Evolutionary conservation across 306 rosid species (phyloP).

Genomic region (Trifolium dubium): DNA sequence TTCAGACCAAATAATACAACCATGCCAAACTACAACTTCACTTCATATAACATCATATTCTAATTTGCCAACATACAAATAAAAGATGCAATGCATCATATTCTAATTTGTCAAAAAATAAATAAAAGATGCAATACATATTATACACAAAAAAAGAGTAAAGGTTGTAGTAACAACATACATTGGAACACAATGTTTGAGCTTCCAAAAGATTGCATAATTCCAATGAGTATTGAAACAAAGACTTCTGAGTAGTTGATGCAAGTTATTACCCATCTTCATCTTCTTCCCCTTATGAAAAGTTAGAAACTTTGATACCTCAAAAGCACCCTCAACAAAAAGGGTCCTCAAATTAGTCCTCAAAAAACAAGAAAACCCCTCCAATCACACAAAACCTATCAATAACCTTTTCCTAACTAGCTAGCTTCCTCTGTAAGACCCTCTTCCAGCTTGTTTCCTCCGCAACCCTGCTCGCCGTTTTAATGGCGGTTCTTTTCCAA

Average conservation of each 20-base stretch:
- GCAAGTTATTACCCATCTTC: slow-evolving; percentile 73
- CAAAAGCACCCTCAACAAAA: slow-evolving; percentile 40
- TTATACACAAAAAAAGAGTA: not conserved
- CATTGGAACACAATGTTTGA: slow-evolving; percentile 83
- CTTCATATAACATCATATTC: slow-evolving; percentile 7
- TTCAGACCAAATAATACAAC: slow-evolving; percentile 29
- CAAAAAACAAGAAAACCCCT: slow-evolving; percentile 45
- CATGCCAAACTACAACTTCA: slow-evolving; percentile 20
- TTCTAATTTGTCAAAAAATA: slow-evolving; percentile 1
- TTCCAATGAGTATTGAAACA: slow-evolving; percentile 88
- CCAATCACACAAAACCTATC: slow-evolving; percentile 30
- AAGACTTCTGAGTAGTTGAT: slow-evolving; percentile 70
- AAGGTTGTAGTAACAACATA: slow-evolving; percentile 40
- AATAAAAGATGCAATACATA: slow-evolving; percentile 1
- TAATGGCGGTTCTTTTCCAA: slow-evolving; percentile 86
- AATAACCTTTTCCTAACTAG: slow-evolving; percentile 25
- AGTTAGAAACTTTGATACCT: slow-evolving; percentile 48
- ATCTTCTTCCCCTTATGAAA: slow-evolving; percentile 17
- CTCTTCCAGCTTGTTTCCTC: slow-evolving; percentile 99
- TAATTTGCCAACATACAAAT: slow-evolving; percentile 4
- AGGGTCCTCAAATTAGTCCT: slow-evolving; percentile 38
- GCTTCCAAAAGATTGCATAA: slow-evolving; percentile 96
- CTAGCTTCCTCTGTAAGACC: slow-evolving; percentile 98
- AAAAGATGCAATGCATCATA: slow-evolving; percentile 4
- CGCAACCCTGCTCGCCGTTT: slow-evolving; percentile 98